These are phyloP conservation scores for Candida loeiensis DNA, from an alignment of 805 yeast species.

Conservation along the genomic window DNA sequence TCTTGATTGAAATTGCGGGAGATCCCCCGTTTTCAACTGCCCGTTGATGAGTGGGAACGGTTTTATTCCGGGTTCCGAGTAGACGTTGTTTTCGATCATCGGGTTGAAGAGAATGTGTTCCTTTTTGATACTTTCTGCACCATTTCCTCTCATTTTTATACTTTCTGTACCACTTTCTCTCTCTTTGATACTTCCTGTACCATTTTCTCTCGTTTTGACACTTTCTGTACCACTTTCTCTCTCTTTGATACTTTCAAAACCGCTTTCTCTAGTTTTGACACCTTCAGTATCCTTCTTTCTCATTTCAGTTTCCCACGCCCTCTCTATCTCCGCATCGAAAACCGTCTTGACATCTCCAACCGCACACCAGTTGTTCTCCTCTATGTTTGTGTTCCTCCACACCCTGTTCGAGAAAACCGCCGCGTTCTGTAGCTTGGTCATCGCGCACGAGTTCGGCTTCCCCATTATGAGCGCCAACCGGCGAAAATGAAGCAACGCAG, in stretches of 20 bases:
- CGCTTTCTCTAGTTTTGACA: no score
- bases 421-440: constrained; percentile 10
- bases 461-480: constrained; percentile 17
- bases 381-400: constrained; percentile 24
- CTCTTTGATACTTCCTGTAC: no score
- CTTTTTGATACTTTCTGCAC: no score
- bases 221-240: no score
- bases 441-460: constrained; percentile 18
- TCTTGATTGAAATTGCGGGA: constrained; percentile 28
- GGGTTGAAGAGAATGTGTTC: constrained; percentile 19
- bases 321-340: constrained; percentile 10
- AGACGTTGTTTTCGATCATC: constrained; percentile 24
- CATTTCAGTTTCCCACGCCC: not conserved
- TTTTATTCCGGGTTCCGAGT: constrained; percentile 17
- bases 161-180: no score
- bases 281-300: no score
- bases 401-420: constrained; percentile 15
- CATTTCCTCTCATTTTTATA: no score
- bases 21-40: constrained; percentile 22
- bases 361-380: constrained; percentile 11
- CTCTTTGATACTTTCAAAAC: no score
- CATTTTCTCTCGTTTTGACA: no score
- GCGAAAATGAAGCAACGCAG: constrained; percentile 21
- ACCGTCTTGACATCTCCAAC: constrained; percentile 6
- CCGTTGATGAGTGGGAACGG: constrained; percentile 30